Conservation (phyloP, 208 protist genomes). For the Trypanosoma theileri region DNA sequence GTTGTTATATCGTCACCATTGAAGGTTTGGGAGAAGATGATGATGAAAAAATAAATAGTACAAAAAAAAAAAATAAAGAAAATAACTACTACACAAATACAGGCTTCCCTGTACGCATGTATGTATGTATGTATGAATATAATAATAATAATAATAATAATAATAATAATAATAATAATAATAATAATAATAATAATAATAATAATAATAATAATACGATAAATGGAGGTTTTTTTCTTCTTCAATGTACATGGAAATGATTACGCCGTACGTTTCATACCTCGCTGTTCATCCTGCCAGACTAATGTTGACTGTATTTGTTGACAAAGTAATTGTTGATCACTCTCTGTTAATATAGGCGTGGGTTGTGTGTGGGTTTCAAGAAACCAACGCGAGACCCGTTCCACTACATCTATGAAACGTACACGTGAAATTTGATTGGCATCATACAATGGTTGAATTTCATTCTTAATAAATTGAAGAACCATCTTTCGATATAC, state of each 20-base stretch:
- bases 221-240: neutral
- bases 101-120: neutral
- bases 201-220: slow-evolving; percentile 11
- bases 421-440: slow-evolving; percentile 27
- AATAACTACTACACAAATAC: slow-evolving; percentile 14
- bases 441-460: slow-evolving; percentile 33
- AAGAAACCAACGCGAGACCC: slow-evolving; percentile 24
- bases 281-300: slow-evolving; percentile 28
- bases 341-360: slow-evolving; percentile 8
- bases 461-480: slow-evolving; percentile 37
- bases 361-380: slow-evolving; percentile 1
- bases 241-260: neutral
- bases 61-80: slow-evolving; percentile 14
- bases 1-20: too few relatives aligned
- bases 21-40: too few relatives aligned
- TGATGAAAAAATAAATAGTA: too few relatives aligned
- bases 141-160: neutral
- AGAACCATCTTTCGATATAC: slow-evolving; percentile 26
- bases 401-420: slow-evolving; percentile 33
- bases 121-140: neutral
- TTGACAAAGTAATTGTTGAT: slow-evolving; percentile 13
- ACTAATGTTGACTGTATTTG: slow-evolving; percentile 33
- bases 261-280: slow-evolving; percentile 6
- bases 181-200: neutral
- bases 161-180: slow-evolving; percentile 1